Conservation (phyloP, 75 land plant species). For the Pinus tabuliformis region DNA sequence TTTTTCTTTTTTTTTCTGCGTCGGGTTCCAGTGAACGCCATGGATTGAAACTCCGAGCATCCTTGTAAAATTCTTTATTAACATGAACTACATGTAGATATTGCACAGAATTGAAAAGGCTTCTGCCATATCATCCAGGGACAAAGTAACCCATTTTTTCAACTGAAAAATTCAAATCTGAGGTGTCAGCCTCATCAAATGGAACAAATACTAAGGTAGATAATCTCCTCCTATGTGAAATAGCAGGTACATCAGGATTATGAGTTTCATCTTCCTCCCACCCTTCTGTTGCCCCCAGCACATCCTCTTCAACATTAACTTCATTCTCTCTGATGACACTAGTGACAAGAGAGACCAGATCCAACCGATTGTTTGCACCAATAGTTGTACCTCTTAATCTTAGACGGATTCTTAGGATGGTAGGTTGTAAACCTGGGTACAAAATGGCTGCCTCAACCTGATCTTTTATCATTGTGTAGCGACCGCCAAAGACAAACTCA, state of each 20-base stretch:
- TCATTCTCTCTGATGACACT: slow-evolving; percentile 58
- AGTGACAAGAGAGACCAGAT: slow-evolving; percentile 74
- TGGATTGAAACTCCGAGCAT: too few species aligned
- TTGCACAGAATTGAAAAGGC: too few species aligned
- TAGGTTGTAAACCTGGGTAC: too few species aligned
- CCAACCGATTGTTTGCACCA: slow-evolving; percentile 88
- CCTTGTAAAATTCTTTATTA: too few species aligned
- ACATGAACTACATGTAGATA: too few species aligned
- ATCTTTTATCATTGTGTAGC: too few species aligned
- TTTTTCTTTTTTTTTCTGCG: too few species aligned
- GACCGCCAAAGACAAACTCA: too few species aligned
- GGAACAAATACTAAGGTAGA: slow-evolving; percentile 94
- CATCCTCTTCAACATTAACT: slow-evolving; percentile 42
- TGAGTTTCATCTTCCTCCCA: slow-evolving; percentile 89
- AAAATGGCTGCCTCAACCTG: too few species aligned
- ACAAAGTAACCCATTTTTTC: slow-evolving; percentile 93
- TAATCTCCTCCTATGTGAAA: slow-evolving; percentile 36
- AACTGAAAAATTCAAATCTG: slow-evolving; percentile 84
- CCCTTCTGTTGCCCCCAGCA: slow-evolving; percentile 45
- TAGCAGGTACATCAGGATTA: slow-evolving; percentile 72
- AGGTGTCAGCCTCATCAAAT: slow-evolving; percentile 90
- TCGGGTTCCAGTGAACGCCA: too few species aligned
- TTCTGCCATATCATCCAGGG: slow-evolving; percentile 85
- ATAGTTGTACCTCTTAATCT: slow-evolving; percentile 41
- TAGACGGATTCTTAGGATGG: too few species aligned